Percentiles rank a stretch among this genome's conserved stretches.
Evolutionary conservation across 495 filamentous ascomycete species (phyloP).

Genomic region (Aspergillus haitiensis): DNA sequence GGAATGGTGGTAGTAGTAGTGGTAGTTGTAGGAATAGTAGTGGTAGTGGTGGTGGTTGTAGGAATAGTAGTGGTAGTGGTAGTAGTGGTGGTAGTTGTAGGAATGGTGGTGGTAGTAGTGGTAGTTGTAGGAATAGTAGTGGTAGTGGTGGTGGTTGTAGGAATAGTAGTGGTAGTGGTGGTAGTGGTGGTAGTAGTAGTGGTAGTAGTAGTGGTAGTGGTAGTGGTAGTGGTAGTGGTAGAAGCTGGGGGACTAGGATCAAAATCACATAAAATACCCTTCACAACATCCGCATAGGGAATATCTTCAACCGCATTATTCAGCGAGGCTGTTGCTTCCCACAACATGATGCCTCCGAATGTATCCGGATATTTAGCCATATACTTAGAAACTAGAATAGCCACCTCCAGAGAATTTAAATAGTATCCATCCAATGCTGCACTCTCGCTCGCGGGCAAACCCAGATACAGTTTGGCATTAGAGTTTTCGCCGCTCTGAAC

Average conservation of each 20-base stretch:
- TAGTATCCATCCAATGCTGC: too few species aligned
- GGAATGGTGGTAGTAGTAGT: constrained; percentile 1
- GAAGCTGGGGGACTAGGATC: constrained; percentile 31
- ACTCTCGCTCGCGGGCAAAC: constrained; percentile 53
- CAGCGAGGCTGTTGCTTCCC: constrained; percentile 62
- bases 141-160: constrained; percentile 21
- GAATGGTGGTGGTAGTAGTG: constrained; percentile 4
- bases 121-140: constrained; percentile 18
- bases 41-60: neutral
- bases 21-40: neutral
- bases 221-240: constrained; percentile 22
- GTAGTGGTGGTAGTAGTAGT: constrained; percentile 16
- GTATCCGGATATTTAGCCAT: constrained; percentile 46
- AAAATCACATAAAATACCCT: constrained; percentile 40
- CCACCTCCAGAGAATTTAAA: constrained; percentile 49
- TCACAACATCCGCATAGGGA: constrained; percentile 46
- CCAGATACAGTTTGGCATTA: constrained; percentile 63
- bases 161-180: constrained; percentile 22
- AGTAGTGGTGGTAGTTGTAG: neutral
- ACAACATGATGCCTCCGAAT: constrained; percentile 73
- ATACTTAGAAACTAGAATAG: constrained; percentile 50
- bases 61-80: neutral
- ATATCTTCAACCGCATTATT: constrained; percentile 46
- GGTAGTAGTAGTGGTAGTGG: constrained; percentile 26
- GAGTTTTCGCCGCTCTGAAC: constrained; percentile 57